Base-by-base conservation (phyloP, 306 rosid species). In the Cotoneaster glaucophyllus region DNA sequence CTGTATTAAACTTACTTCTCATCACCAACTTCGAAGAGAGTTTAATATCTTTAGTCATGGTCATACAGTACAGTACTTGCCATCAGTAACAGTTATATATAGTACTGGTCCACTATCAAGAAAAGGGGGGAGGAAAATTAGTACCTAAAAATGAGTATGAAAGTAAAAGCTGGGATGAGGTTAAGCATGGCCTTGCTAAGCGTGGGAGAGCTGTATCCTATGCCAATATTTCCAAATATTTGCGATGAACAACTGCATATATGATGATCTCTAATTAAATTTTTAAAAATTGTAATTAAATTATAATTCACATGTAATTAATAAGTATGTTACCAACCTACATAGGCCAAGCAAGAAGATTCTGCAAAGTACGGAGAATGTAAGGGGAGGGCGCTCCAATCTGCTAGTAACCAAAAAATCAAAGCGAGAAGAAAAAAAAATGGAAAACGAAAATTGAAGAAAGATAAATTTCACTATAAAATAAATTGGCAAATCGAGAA, bases 151-250 rank as follows among this genome's bases (percentile, higher is more conserved):
- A 83, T 58, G 9, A 86, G 87, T 8, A 80, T 29, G 69, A 86
- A 88, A 45, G 93, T 88, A 68, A 86, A 84, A 41, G 90, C 86
- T 26, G 93, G 90, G 63, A 82, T 64, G 70, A 86, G 83, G 57
- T 86, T 88, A 31, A 86, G 83, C 71, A 82, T 77, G 37, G 90
- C 88, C 1, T 85, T 76, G 1, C 74, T 73, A 68, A 88, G 88
- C 4, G 81, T 78, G 3, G 90, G 80, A 28, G 90, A 88, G 79
- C 90, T 82, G 13, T 82, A 75, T 18, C 80, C 84, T 66, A 86
- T 65, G 61, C 88, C 93, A 63, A 77, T 74, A 71, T 82, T 80
- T 64, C 80, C 67, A 31, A 77, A 29, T 62, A 84, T 70, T 19
- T 71, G 66, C 34, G 29, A 86, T 59, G 52, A 74, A 62, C 69